Evolutionary conservation across 306 rosid species (phyloP), one percentile per base, ranked within the genome.

Genomic region (Alnus glutinosa): DNA sequence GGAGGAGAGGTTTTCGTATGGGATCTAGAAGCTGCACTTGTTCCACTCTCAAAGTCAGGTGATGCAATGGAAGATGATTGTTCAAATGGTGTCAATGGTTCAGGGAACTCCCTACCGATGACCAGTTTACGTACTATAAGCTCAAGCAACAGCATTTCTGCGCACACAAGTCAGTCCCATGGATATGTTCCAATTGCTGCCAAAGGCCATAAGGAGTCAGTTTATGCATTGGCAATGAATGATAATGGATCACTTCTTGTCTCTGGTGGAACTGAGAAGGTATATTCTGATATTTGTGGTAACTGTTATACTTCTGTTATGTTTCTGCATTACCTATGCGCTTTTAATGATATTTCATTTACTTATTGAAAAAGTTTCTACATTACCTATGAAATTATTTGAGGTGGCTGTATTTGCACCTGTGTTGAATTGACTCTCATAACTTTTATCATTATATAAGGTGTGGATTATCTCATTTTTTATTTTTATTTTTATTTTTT

Each of bases 241-340:
- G 99, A 91, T 82, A 86, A 91, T 70, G 99, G 98, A 71, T 80
- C 96, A 18, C 88, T 93, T 87, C 94, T 96, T 74, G 99, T 90
- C 58, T 96, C 99, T 77, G 99, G 99, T 77, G 99, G 99, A 76
- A 96, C 99, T 68, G 99, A 96, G 82, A 96, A 96, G 99, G 99
- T 90, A 89, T 73, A 72, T 69, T 84, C 51, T 51, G 83, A 77
- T 61, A 71, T 73, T 72, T 70, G 46, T 78, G 73, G 64, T 83
- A 77, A 78, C 55, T 63, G 83, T 55, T 54, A 55, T 66, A 77
- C 80, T 54, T 34, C 14, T 19, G 32, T 52, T 46, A 64, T 48
- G 74, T 61, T 79, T 83, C 37, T 76, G 42, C 48, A 52, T 52
- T 14, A 52, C 54, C 61, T 73, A 78, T 59, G 74, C 9, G 54